phyloP scores from a whole-genome alignment of 441 rosid species.

The Erodium texanum region DNA sequence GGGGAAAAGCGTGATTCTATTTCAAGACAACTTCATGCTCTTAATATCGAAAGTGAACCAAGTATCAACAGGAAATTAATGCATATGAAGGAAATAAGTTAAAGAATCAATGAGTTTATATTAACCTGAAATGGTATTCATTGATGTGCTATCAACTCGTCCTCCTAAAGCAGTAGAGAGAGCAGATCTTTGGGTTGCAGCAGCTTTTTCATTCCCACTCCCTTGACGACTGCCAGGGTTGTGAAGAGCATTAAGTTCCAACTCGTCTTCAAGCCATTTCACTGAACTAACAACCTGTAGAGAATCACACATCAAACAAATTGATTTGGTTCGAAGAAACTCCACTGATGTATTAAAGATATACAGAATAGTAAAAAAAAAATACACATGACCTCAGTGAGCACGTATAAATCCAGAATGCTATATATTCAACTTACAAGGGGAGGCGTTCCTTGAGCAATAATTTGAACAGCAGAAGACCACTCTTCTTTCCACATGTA shows the following conservation, averaged over 20 bases:
- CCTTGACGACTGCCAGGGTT: constrained; percentile 90
- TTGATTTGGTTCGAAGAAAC: constrained; percentile 6
- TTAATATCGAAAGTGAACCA: not conserved
- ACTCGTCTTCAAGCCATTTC: constrained; percentile 99
- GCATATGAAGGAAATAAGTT: not conserved
- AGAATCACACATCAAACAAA: constrained; percentile 13
- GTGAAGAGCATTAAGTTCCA: constrained; percentile 94
- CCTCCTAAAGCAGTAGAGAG: constrained; percentile 95
- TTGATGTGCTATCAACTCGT: constrained; percentile 72
- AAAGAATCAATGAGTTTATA: constrained; percentile 17
- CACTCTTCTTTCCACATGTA: constrained; percentile 86
- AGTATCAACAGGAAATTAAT: not conserved
- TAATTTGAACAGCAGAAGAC: constrained; percentile 77
- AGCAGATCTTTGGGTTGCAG: constrained; percentile 75
- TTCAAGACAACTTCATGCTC: constrained; percentile 10
- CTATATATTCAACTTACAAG: constrained; percentile 37
- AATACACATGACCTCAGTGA: constrained; percentile 1
- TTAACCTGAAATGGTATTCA: constrained; percentile 88
- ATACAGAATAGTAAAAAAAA: not conserved
- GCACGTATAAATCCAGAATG: constrained; percentile 3
- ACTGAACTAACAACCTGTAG: constrained; percentile 92
- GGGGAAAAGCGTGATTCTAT: not conserved
- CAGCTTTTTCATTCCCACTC: constrained; percentile 91
- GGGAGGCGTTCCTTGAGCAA: constrained; percentile 98
- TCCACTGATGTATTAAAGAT: constrained; percentile 1